A percentile compares a stretch with the other conserved stretches of the same genome.
phyloP scores from a whole-genome alignment of 805 yeast species.

The Ogataea nonfermentans region DNA sequence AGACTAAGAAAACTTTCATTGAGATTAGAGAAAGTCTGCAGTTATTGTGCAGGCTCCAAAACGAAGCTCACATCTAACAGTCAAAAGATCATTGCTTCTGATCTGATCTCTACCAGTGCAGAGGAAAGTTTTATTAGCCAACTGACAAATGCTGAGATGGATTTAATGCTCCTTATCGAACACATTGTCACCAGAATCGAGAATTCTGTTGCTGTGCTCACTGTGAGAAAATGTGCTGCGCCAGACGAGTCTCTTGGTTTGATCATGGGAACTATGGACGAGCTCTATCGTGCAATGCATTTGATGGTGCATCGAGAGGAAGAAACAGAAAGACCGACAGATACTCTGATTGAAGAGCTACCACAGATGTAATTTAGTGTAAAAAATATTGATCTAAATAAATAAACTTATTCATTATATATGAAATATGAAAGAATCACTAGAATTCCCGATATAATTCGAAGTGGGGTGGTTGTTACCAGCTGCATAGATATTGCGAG shows the following conservation, averaged over 20 bases:
- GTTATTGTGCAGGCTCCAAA: slow-evolving; percentile 38
- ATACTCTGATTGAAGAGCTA: neutral
- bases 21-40: slow-evolving; percentile 56
- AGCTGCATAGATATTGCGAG: slow-evolving; percentile 37
- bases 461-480: slow-evolving; percentile 1
- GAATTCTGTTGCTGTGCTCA: slow-evolving; percentile 46
- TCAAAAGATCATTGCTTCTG: slow-evolving; percentile 8
- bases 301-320: slow-evolving; percentile 4
- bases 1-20: slow-evolving; percentile 52
- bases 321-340: slow-evolving; percentile 1
- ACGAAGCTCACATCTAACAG: slow-evolving; percentile 21
- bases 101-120: slow-evolving; percentile 17
- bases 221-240: slow-evolving; percentile 38
- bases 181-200: slow-evolving; percentile 71
- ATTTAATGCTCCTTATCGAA: slow-evolving; percentile 55
- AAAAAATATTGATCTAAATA: neutral
- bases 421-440: slow-evolving; percentile 5
- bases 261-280: slow-evolving; percentile 12
- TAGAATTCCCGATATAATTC: neutral
- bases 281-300: slow-evolving; percentile 24
- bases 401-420: neutral
- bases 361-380: slow-evolving; percentile 1
- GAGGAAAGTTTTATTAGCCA: slow-evolving; percentile 19
- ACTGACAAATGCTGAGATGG: slow-evolving; percentile 33
- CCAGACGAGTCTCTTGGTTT: slow-evolving; percentile 9